Conservation (phyloP, 371 early-diverging fungal species). For the Saksenaea oblongispora region DNA sequence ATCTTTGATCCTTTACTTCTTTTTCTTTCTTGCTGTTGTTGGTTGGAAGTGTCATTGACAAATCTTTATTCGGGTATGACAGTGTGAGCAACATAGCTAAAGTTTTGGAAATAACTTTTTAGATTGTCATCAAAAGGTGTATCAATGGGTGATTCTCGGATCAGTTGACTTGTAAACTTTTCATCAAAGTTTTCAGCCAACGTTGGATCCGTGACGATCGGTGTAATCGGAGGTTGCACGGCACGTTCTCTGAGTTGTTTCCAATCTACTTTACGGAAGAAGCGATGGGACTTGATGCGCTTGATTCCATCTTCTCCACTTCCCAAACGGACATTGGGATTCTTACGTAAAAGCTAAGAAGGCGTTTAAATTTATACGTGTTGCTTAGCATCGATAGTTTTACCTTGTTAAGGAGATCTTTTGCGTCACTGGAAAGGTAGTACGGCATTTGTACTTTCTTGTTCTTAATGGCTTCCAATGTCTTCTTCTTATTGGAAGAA, state of each 20-base stretch:
- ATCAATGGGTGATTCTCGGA: conserved; percentile 43
- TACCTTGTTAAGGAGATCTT: conserved; percentile 57
- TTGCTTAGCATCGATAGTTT: too few relatives aligned
- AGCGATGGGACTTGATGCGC: conserved; percentile 83
- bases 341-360: conserved; percentile 67
- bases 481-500: conserved; percentile 74
- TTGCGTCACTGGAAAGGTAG: conserved; percentile 68
- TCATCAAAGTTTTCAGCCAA: conserved; percentile 53
- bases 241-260: conserved; percentile 60
- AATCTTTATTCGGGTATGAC: neutral
- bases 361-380: too few relatives aligned
- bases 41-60: neutral
- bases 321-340: conserved; percentile 68
- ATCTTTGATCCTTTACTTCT: neutral
- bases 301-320: conserved; percentile 71
- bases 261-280: conserved; percentile 90
- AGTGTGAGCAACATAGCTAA: conserved; percentile 46
- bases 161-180: conserved; percentile 43
- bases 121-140: conserved; percentile 16
- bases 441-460: conserved; percentile 77
- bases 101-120: conserved; percentile 44
- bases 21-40: neutral
- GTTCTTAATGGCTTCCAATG: conserved; percentile 76
- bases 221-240: conserved; percentile 74
- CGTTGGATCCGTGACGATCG: conserved; percentile 58